phyloP scores from a whole-genome alignment of 2,329 filamentous ascomycete genomes.

The Phaeosphaeriaceae sp. region DNA sequence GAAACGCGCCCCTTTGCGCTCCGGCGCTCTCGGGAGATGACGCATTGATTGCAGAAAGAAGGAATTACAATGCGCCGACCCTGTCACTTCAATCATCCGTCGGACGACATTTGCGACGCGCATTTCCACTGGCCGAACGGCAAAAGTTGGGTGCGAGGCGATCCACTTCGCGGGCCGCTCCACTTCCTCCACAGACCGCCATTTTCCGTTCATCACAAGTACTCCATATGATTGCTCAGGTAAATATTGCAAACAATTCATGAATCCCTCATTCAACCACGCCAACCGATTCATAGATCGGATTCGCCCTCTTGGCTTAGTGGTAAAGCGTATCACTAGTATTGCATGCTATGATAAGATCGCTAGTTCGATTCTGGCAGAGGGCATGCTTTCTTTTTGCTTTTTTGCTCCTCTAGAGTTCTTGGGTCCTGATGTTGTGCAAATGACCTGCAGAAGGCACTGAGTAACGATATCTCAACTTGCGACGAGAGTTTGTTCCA shows the following conservation, averaged over 20 bases:
- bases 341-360: constrained; percentile 35
- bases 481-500: too few species aligned
- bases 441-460: too few species aligned
- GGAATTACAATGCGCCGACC: constrained; percentile 1
- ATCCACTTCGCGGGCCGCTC: neutral
- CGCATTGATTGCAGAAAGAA: constrained; percentile 5
- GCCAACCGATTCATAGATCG: constrained; percentile 14
- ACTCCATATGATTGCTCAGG: neutral
- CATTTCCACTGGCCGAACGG: neutral
- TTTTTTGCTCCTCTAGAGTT: neutral
- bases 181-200: neutral
- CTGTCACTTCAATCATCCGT: neutral
- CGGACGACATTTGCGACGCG: neutral
- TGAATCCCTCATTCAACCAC: neutral
- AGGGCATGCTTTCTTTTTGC: constrained; percentile 20
- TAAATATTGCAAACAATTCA: neutral
- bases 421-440: too few species aligned
- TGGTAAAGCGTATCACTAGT: constrained; percentile 43
- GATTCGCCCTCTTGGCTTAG: constrained; percentile 36
- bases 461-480: too few species aligned
- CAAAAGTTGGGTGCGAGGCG: neutral
- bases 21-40: constrained; percentile 3
- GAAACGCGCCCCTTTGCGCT: constrained; percentile 6
- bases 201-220: neutral
- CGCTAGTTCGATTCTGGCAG: constrained; percentile 39